Evolutionary conservation across 176 grass and related monocot species (phyloP).

Genomic region (Elymus sibiricus): DNA sequence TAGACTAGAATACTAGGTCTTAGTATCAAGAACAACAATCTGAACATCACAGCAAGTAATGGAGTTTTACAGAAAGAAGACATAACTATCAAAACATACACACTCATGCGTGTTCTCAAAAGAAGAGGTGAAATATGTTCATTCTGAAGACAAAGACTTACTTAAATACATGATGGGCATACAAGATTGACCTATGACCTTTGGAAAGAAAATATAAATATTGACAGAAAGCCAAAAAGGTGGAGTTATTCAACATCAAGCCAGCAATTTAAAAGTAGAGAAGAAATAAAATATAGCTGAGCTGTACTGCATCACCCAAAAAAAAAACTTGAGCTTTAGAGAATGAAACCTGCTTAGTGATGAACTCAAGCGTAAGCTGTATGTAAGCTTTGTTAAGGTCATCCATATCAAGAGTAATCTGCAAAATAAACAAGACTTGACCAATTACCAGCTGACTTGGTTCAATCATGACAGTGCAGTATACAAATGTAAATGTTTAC

Average conservation of each 20-base stretch:
- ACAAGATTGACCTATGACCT: background rate
- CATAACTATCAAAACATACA: background rate
- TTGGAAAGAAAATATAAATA: background rate
- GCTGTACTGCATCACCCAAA: background rate
- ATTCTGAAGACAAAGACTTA: background rate
- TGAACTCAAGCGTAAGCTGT: slow-evolving; percentile 85
- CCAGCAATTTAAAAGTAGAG: slow-evolving; percentile 4
- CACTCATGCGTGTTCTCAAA: background rate
- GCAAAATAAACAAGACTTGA: slow-evolving; percentile 30
- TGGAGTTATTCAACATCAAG: slow-evolving; percentile 15
- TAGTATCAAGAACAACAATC: background rate
- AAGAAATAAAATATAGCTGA: background rate
- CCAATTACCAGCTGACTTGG: slow-evolving; percentile 13
- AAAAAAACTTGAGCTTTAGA: slow-evolving; percentile 1
- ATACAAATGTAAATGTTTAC: background rate
- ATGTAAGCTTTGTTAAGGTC: slow-evolving; percentile 89
- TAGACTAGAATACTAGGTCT: slow-evolving; percentile 15
- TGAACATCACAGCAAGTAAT: background rate
- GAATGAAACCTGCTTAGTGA: slow-evolving; percentile 72
- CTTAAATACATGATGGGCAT: background rate
- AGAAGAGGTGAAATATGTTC: slow-evolving; percentile 1
- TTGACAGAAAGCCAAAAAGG: background rate
- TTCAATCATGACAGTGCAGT: slow-evolving; percentile 7
- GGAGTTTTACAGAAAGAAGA: slow-evolving; percentile 8
- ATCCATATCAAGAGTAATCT: slow-evolving; percentile 90